Percentiles rank a stretch among this genome's conserved stretches.
Evolutionary conservation across 352 stramenopile species (phyloP).

Genomic region (Pythium rishiriense): DNA sequence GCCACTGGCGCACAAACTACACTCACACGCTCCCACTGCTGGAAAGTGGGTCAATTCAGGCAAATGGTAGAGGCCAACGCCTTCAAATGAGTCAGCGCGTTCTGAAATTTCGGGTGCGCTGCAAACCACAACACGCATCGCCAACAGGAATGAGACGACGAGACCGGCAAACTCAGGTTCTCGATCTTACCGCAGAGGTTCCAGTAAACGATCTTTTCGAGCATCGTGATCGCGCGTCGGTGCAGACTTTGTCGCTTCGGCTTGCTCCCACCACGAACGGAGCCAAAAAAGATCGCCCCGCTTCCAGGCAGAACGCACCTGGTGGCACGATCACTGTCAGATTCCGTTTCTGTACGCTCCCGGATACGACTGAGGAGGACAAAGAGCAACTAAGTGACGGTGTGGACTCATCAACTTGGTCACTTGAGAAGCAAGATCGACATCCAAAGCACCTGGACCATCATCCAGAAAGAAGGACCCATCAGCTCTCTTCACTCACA

Average conservation of each 20-base stretch:
- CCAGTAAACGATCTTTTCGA: conserved; percentile 17
- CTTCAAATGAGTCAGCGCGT: conserved; percentile 1
- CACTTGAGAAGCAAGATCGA: not conserved
- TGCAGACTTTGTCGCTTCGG: conserved; percentile 16
- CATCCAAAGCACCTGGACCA: not conserved
- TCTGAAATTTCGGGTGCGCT: conserved; percentile 27
- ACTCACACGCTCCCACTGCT: conserved; percentile 32
- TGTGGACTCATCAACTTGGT: conserved; percentile 9
- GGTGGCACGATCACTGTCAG: conserved; percentile 21
- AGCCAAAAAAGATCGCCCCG: not conserved
- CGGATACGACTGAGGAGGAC: not conserved
- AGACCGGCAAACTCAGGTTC: not conserved
- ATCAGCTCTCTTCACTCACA: not conserved
- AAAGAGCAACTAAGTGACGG: not conserved
- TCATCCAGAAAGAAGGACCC: not conserved
- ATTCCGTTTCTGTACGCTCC: conserved; percentile 12
- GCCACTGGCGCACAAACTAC: conserved; percentile 40
- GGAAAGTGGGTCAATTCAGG: not conserved
- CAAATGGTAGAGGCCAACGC: not conserved
- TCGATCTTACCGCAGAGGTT: conserved; percentile 14
- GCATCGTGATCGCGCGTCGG: conserved; percentile 11
- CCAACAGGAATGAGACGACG: conserved; percentile 5
- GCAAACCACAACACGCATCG: conserved; percentile 24
- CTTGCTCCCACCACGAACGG: not conserved
- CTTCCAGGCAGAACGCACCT: not conserved